Evolutionary conservation across 1,284 basidiomycete species (phyloP).

Genomic region (Apiotrichum sp.): DNA sequence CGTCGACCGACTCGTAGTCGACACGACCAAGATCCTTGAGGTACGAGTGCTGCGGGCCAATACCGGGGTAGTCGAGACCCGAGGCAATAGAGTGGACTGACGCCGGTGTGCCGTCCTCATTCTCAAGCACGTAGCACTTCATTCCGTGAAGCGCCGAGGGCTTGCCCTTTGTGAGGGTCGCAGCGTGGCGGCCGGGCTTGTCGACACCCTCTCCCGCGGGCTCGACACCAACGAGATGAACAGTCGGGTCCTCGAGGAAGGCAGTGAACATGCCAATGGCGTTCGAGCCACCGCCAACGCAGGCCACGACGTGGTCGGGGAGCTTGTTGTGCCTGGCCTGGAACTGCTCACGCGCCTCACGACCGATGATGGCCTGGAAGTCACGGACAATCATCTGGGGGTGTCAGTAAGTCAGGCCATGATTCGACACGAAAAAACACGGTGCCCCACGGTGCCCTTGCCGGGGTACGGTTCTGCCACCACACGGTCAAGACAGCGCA

Average conservation of each 20-base stretch:
- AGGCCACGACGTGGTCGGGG: conserved; percentile 90
- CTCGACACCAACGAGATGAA: conserved; percentile 63
- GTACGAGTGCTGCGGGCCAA: conserved; percentile 96
- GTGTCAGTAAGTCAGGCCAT: conserved; percentile 48
- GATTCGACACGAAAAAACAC: too few relatives aligned
- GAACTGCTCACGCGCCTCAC: conserved; percentile 89
- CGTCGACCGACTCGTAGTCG: conserved; percentile 86
- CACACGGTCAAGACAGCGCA: too few relatives aligned
- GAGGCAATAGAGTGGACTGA: conserved; percentile 90
- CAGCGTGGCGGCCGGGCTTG: conserved; percentile 79
- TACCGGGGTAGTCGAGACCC: conserved; percentile 50
- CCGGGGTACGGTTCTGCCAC: too few relatives aligned
- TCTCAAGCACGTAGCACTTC: conserved; percentile 89
- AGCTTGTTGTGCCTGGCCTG: conserved; percentile 69
- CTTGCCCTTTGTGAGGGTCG: conserved; percentile 80
- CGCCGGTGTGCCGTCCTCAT: conserved; percentile 79
- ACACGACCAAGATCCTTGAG: conserved; percentile 90
- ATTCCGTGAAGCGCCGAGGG: conserved; percentile 93
- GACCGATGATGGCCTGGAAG: conserved; percentile 91
- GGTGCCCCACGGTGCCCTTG: too few relatives aligned
- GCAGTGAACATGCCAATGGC: conserved; percentile 95
- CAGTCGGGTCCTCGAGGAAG: conserved; percentile 68
- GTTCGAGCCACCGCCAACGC: conserved; percentile 95
- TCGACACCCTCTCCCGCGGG: conserved; percentile 91
- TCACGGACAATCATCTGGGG: conserved; percentile 84